Evolutionary conservation across 768 basidiomycete genomes (phyloP).

Genomic region (Cystobasidium ongulense): DNA sequence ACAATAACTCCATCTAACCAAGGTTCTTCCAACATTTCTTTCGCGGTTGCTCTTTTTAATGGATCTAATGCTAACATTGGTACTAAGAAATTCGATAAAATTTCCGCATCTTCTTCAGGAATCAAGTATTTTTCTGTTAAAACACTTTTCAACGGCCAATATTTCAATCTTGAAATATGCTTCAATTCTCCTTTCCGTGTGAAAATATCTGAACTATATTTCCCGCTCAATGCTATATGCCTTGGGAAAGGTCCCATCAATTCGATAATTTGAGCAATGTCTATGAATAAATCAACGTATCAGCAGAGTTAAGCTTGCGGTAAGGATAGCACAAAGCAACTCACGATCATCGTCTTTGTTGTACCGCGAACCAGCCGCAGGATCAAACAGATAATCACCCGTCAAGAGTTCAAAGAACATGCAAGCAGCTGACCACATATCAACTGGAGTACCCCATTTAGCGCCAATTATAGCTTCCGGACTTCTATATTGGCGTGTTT

Average conservation of each 20-base stretch:
- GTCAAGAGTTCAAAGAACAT: constrained; percentile 91
- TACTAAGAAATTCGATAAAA: constrained; percentile 67
- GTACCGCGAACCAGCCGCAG: constrained; percentile 85
- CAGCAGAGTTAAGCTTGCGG: constrained; percentile 44
- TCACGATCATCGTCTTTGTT: constrained; percentile 79
- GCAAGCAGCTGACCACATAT: constrained; percentile 94
- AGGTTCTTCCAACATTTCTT: constrained; percentile 72
- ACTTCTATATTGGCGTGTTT: constrained; percentile 93
- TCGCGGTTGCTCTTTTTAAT: constrained; percentile 76
- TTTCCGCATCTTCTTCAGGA: constrained; percentile 68
- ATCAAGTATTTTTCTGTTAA: constrained; percentile 86
- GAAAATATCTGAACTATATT: constrained; percentile 90
- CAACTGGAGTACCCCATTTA: constrained; percentile 89
- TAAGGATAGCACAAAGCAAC: neutral
- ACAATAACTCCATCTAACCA: constrained; percentile 60
- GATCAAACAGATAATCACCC: constrained; percentile 96
- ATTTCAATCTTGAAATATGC: constrained; percentile 34
- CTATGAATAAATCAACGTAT: constrained; percentile 42
- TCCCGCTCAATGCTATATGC: constrained; percentile 73
- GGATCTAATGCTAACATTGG: constrained; percentile 88
- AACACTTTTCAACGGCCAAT: constrained; percentile 43
- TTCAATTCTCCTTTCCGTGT: constrained; percentile 57
- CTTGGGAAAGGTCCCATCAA: constrained; percentile 83
- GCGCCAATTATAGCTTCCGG: constrained; percentile 95
- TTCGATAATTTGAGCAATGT: constrained; percentile 97